Conservation (phyloP, 805 yeast genomes). For the Schwanniomyces polymorphus region DNA sequence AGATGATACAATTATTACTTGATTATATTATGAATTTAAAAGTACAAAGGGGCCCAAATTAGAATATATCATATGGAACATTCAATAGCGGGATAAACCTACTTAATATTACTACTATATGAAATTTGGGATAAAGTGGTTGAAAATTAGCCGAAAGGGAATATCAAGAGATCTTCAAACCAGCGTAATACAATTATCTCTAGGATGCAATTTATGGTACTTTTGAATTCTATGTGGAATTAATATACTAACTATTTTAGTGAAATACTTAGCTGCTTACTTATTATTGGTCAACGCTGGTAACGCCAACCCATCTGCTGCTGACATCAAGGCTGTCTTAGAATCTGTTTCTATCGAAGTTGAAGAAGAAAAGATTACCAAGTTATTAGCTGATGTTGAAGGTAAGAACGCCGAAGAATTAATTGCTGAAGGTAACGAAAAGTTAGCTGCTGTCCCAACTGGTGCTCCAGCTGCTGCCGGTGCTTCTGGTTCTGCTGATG, state of each 20-base stretch:
- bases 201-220: not conserved
- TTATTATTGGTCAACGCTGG: slow-evolving; percentile 98
- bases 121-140: too few species aligned
- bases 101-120: too few species aligned
- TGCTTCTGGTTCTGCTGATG: slow-evolving; percentile 69
- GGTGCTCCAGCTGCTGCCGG: slow-evolving; percentile 95
- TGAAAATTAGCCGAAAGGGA: too few species aligned
- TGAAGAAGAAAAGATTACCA: slow-evolving; percentile 82
- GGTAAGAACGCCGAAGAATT: slow-evolving; percentile 91
- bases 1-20: too few species aligned
- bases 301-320: slow-evolving; percentile 89
- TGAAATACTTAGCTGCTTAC: slow-evolving; percentile 99
- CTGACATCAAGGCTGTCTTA: slow-evolving; percentile 84
- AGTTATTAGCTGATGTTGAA: slow-evolving; percentile 81
- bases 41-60: too few species aligned
- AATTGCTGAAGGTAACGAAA: slow-evolving; percentile 91
- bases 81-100: too few species aligned
- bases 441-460: slow-evolving; percentile 96
- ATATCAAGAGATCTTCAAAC: too few species aligned
- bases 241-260: slow-evolving; percentile 20
- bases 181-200: not conserved
- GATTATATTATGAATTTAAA: too few species aligned
- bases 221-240: not conserved
- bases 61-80: too few species aligned
- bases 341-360: slow-evolving; percentile 95